These are phyloP conservation scores for Paraconiothyrium sp. DNA, from an alignment of 2,329 filamentous ascomycete genomes.

Conservation along the genomic window DNA sequence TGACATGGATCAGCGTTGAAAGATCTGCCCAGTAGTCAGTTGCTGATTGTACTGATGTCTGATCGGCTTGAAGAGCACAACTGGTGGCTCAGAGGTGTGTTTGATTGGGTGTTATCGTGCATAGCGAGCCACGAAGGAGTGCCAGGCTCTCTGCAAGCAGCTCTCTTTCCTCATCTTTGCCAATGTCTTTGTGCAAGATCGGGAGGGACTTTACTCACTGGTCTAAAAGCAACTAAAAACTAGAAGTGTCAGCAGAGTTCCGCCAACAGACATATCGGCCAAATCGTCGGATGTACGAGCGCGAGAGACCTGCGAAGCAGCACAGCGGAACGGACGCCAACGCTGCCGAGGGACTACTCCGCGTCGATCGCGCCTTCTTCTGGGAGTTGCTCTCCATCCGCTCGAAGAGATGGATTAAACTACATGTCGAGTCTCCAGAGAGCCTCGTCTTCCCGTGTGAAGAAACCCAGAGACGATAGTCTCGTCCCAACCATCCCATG, in stretches of 20 bases:
- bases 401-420: neutral
- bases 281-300: conserved; percentile 8
- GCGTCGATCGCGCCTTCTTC: conserved; percentile 9
- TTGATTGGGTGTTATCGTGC: neutral
- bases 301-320: neutral
- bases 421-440: too few relatives aligned
- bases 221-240: neutral
- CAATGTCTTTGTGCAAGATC: neutral
- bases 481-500: neutral
- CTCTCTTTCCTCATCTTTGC: neutral
- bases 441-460: too few relatives aligned
- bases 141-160: neutral
- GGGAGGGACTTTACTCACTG: neutral
- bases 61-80: neutral
- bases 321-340: neutral
- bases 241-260: neutral
- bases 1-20: too few relatives aligned
- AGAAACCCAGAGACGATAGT: neutral
- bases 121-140: neutral
- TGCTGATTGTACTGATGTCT: too few relatives aligned
- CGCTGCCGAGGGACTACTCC: conserved; percentile 6
- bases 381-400: neutral
- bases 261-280: neutral
- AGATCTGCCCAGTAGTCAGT: neutral
- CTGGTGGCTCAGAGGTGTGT: neutral